Percentiles rank a stretch among this genome's conserved stretches.
Conservation (phyloP, 2,329 filamentous ascomycete species). For the Zopfia rhizophila region DNA sequence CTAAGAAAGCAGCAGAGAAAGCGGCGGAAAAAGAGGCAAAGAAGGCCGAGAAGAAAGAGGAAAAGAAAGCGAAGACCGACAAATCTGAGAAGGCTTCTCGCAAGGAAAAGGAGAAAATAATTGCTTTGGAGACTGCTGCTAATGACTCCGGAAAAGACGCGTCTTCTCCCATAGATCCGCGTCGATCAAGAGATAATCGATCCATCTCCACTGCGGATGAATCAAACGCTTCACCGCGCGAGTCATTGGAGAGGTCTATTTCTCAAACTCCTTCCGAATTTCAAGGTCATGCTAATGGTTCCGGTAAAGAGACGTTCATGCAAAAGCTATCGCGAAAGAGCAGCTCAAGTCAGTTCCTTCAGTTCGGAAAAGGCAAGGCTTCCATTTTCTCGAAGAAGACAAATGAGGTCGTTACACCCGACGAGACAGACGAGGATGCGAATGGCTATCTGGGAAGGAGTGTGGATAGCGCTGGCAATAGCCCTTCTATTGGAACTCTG, state of each 20-base stretch:
- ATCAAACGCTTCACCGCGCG: conserved; percentile 49
- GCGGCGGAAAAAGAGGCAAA: conserved; percentile 51
- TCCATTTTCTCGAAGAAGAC: conserved; percentile 45
- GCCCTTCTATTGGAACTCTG: conserved; percentile 49
- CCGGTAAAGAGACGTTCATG: conserved; percentile 61
- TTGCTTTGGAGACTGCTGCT: conserved; percentile 34
- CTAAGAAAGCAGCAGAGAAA: conserved; percentile 41
- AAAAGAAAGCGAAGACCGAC: conserved; percentile 50
- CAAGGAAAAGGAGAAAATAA: conserved; percentile 46
- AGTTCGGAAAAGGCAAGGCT: conserved; percentile 51
- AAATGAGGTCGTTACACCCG: conserved; percentile 48
- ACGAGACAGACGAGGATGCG: conserved; percentile 52
- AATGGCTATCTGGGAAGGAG: conserved; percentile 34
- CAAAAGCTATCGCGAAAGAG: conserved; percentile 61
- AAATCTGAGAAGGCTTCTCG: conserved; percentile 44
- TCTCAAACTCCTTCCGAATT: conserved; percentile 51
- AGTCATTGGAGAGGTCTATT: conserved; percentile 52
- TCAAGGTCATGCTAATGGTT: conserved; percentile 32
- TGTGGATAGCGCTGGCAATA: conserved; percentile 44
- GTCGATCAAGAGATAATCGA: conserved; percentile 55
- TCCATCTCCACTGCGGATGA: conserved; percentile 55
- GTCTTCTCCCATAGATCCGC: conserved; percentile 39
- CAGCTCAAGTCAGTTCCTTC: conserved; percentile 57
- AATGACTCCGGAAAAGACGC: conserved; percentile 38
- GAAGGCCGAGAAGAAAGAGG: conserved; percentile 42